Conservation (phyloP, 2,329 filamentous ascomycete genomes). For the Pseudogymnoascus sp. region DNA sequence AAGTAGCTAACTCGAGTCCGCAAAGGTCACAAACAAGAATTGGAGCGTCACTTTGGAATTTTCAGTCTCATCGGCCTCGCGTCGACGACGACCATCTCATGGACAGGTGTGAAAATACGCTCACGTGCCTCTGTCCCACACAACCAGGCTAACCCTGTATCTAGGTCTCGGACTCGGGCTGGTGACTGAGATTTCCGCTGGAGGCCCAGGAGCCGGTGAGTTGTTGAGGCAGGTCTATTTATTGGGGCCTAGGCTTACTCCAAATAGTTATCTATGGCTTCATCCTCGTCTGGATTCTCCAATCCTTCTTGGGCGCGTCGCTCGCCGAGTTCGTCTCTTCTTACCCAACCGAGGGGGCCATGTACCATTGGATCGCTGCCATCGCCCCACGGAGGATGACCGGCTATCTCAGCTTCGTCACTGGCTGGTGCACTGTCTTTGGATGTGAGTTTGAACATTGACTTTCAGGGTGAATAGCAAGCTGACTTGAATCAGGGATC, state of each 20-base stretch:
- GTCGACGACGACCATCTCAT: constrained; percentile 42
- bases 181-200: constrained; percentile 39
- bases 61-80: constrained; percentile 40
- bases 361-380: constrained; percentile 44
- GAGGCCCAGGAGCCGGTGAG: constrained; percentile 35
- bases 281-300: constrained; percentile 38
- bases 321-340: constrained; percentile 40
- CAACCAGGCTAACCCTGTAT: not conserved
- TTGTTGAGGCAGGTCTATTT: not conserved
- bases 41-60: constrained; percentile 39
- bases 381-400: constrained; percentile 34
- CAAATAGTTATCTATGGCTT: constrained; percentile 39
- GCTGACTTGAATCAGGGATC: constrained; percentile 27
- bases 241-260: not conserved
- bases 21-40: constrained; percentile 39
- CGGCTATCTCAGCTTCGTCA: constrained; percentile 35
- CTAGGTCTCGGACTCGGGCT: constrained; percentile 35
- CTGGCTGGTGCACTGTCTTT: constrained; percentile 35
- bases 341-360: constrained; percentile 40
- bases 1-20: constrained; percentile 11
- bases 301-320: constrained; percentile 37
- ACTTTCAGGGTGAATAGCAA: not conserved
- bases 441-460: constrained; percentile 28
- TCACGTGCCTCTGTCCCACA: not conserved
- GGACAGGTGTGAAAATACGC: constrained; percentile 26